phyloP scores from a whole-genome alignment of 2,329 filamentous ascomycete genomes.

The Ascochyta pisi region DNA sequence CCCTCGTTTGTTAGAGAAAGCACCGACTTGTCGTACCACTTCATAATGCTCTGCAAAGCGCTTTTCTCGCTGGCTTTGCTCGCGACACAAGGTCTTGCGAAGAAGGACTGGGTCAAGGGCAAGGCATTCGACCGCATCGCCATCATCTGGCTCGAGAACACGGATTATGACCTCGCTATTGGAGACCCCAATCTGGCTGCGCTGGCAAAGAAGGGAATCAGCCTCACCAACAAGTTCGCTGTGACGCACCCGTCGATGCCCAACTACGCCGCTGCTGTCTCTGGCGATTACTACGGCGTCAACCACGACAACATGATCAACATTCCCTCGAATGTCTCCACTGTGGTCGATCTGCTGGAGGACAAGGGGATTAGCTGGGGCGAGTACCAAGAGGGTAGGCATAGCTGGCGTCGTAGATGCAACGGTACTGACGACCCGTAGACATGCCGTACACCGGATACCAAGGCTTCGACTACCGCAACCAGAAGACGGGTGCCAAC shows the following conservation, averaged over 20 bases:
- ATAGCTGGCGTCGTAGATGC: background rate
- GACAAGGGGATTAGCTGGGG: constrained; percentile 55
- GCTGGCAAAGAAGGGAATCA: constrained; percentile 68
- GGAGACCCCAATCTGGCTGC: constrained; percentile 67
- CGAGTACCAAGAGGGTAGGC: constrained; percentile 69
- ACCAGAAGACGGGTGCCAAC: constrained; percentile 71
- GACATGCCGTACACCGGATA: constrained; percentile 77
- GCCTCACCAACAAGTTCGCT: constrained; percentile 61
- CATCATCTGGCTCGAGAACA: constrained; percentile 81
- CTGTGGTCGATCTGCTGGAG: constrained; percentile 53
- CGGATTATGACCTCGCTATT: constrained; percentile 68
- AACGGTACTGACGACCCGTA: constrained; percentile 2
- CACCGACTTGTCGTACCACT: background rate
- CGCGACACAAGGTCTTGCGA: constrained; percentile 52
- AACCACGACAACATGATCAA: constrained; percentile 69
- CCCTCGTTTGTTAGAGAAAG: background rate
- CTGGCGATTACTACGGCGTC: constrained; percentile 77
- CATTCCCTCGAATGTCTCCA: constrained; percentile 50
- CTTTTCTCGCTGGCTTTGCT: constrained; percentile 24
- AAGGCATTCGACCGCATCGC: constrained; percentile 75
- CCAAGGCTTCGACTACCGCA: constrained; percentile 64
- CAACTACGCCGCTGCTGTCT: constrained; percentile 74
- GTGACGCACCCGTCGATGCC: constrained; percentile 75
- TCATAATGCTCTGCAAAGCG: constrained; percentile 13
- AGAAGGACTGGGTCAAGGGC: constrained; percentile 64